Percentiles rank a stretch among this genome's conserved stretches.
phyloP scores from a whole-genome alignment of 2,329 filamentous ascomycete genomes.

The Penicillium olsonii region DNA sequence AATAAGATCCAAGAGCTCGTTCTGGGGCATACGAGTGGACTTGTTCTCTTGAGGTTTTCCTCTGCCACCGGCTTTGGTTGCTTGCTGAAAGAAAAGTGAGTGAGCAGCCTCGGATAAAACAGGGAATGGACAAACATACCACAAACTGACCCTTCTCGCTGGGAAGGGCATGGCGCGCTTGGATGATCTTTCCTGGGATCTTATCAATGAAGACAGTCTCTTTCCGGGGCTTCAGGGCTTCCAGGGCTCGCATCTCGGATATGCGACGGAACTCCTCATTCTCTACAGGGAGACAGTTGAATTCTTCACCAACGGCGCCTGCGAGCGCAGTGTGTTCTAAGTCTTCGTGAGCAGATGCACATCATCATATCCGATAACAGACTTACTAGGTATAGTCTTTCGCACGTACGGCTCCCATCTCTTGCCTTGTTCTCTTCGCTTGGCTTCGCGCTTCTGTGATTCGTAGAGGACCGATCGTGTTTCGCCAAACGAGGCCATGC shows the following conservation, averaged over 20 bases:
- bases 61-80: conserved; percentile 58
- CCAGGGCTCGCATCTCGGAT: conserved; percentile 59
- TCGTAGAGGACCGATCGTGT: conserved; percentile 50
- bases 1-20: conserved; percentile 82
- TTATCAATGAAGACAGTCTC: conserved; percentile 55
- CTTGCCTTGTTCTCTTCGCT: conserved; percentile 52
- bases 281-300: conserved; percentile 71
- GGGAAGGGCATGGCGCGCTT: conserved; percentile 57
- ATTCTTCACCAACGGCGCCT: conserved; percentile 73
- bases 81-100: conserved; percentile 40
- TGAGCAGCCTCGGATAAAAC: conserved; percentile 3
- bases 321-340: conserved; percentile 76
- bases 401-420: conserved; percentile 59
- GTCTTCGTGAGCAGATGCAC: conserved; percentile 5
- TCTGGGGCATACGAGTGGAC: conserved; percentile 83
- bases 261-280: conserved; percentile 69
- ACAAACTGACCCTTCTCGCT: conserved; percentile 45
- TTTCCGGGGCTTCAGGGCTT: conserved; percentile 62
- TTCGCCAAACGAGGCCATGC: conserved; percentile 45
- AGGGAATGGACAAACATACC: conserved; percentile 33
- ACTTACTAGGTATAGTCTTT: conserved; percentile 68
- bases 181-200: conserved; percentile 54
- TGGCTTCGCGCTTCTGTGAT: conserved; percentile 46
- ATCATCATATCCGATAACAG: neutral
- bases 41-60: conserved; percentile 69